Base-by-base conservation (phyloP, 2,329 filamentous ascomycete species). In the Coniochaeta sp. region DNA sequence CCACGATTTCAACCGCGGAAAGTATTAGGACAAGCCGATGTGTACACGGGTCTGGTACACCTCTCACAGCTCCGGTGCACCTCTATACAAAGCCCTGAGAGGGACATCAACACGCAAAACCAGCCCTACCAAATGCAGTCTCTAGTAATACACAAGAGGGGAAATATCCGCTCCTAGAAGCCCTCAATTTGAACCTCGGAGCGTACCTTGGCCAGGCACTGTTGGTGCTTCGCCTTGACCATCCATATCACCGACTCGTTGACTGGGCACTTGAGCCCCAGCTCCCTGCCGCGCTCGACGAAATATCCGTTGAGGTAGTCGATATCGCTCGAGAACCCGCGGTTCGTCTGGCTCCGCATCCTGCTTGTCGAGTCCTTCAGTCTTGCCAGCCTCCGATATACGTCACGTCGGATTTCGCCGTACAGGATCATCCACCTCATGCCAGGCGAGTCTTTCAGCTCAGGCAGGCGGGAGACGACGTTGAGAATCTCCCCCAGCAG, bases 231-330 rank as follows among this genome's bases (percentile, higher is more conserved):
- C 26, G 86, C 89, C 69, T 89, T 86, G 57, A 97, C 86, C 75
- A 92, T 74, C 59, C 87, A 79, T 71, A 89, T 77, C 47, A 96
- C 77, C 78, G 90, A 82, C 67, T 87, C 86, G 70, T 96, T 95
- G 63, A 88, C 78, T 12, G 85, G 83, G 67, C 87, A 87, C 58
- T 83, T 78, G n/a, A 96, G 77, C 1, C 90, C 90, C 62, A 93
- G 68, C 70, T 90, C 83, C 66, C 84, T 81, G 0, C 89, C 95
- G 44, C 88, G 82, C 58, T 78, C 81, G 34, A 96, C 80, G 62
- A 99, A 89, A 75, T 93, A 99, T 0, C 93, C 93, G 71, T 96
- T 97, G 66, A 93, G 83, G 68, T 88, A 96, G 54, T 93, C 85
- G 44, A 97, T 83, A 67, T 96, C 91, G 0, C 90, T 91, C 61